Conservation (phyloP, 2,329 filamentous ascomycete species). For the Phoma sp. region DNA sequence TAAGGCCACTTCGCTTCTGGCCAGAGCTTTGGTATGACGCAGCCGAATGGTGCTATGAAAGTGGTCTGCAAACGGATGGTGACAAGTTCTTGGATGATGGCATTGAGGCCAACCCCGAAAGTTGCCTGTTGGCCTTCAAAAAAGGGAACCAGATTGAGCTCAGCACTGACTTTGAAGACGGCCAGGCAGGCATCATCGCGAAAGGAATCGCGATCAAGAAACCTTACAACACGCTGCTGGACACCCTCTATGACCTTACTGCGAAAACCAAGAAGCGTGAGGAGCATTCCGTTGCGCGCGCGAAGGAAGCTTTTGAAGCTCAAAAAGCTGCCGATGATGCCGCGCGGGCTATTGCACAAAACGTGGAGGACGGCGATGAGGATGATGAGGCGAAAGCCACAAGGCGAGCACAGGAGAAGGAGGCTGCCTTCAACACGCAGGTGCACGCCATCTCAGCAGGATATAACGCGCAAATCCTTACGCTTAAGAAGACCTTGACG, state of each 20-base stretch:
- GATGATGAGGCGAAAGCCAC: constrained; percentile 58
- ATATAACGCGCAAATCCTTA: constrained; percentile 73
- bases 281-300: constrained; percentile 63
- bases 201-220: constrained; percentile 77
- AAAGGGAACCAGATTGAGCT: constrained; percentile 87
- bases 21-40: constrained; percentile 96
- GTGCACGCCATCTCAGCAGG: constrained; percentile 67
- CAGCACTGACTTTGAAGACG: constrained; percentile 77
- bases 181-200: constrained; percentile 68
- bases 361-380: constrained; percentile 58
- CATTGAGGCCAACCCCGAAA: constrained; percentile 89
- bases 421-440: constrained; percentile 61
- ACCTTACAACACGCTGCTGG: constrained; percentile 81
- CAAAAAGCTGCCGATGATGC: constrained; percentile 52
- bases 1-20: constrained; percentile 94
- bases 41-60: constrained; percentile 88
- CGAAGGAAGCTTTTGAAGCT: constrained; percentile 61
- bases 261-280: constrained; percentile 73
- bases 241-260: constrained; percentile 86
- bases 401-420: constrained; percentile 51
- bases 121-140: constrained; percentile 86
- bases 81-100: constrained; percentile 82
- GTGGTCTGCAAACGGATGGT: constrained; percentile 73
- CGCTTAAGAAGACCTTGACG: constrained; percentile 84
- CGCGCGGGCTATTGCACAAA: constrained; percentile 47